These are phyloP conservation scores for Nitzschia putrida DNA, from an alignment of 108 stramenopile genomes.

Conservation along the genomic window DNA sequence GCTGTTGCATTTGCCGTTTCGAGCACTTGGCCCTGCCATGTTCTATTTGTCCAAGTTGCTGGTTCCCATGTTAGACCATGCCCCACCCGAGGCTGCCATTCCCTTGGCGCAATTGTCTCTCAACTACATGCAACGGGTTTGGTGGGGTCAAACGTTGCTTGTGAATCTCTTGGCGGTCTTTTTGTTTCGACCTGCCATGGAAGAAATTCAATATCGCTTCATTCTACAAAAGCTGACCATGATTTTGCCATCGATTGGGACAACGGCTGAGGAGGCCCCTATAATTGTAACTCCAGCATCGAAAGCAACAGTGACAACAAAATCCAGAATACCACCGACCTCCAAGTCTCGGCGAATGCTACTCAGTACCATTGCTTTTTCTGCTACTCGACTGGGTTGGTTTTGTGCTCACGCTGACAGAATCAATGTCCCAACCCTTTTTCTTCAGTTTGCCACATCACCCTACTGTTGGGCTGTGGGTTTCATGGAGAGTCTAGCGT, in stretches of 20 bases:
- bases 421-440: slow-evolving; percentile 1
- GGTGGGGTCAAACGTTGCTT: neutral
- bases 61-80: slow-evolving; percentile 13
- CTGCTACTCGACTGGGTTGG: slow-evolving; percentile 34
- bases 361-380: slow-evolving; percentile 25
- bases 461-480: slow-evolving; percentile 35
- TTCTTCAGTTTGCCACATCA: slow-evolving; percentile 18
- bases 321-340: neutral
- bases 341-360: slow-evolving; percentile 11
- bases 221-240: slow-evolving; percentile 4
- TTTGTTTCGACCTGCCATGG: slow-evolving; percentile 28
- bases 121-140: neutral
- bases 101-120: slow-evolving; percentile 10
- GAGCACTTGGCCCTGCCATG: neutral
- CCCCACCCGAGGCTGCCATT: slow-evolving; percentile 18
- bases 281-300: too few species aligned
- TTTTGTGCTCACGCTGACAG: slow-evolving; percentile 11
- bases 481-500: slow-evolving; percentile 15
- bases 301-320: neutral
- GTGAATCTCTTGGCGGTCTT: slow-evolving; percentile 16
- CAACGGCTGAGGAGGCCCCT: too few species aligned
- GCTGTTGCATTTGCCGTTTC: slow-evolving; percentile 24
- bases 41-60: neutral
- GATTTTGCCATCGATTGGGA: too few species aligned
- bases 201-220: slow-evolving; percentile 37